These are phyloP conservation scores for Trichopus zeylanicus DNA, from an alignment of 116 monocot genomes.

Conservation along the genomic window DNA sequence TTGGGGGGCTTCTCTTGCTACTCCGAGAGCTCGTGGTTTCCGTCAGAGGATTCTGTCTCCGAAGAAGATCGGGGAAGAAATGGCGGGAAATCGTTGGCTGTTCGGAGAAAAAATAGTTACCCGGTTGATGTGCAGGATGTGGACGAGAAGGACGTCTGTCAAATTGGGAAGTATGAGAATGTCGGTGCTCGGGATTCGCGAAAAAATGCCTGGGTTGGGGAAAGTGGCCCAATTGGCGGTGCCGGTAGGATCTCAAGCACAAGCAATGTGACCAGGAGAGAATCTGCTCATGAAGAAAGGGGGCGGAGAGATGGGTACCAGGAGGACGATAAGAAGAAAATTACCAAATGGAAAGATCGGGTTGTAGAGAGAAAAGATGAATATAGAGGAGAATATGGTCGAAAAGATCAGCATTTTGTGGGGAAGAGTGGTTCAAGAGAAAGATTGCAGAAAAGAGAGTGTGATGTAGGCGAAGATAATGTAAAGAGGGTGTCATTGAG, in stretches of 20 bases:
- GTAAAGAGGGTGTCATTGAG: not conserved
- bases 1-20: slow-evolving; percentile 1
- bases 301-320: not conserved
- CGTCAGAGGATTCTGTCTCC: not conserved
- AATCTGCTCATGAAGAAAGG: not conserved
- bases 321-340: not conserved
- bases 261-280: slow-evolving; percentile 1
- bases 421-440: no score
- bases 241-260: slow-evolving; percentile 13
- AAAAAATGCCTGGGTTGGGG: no score
- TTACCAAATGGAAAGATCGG: no score
- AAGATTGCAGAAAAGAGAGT: not conserved
- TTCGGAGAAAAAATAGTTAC: not conserved
- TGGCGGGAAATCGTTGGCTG: not conserved
- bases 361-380: no score
- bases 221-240: slow-evolving; percentile 11
- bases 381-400: not conserved
- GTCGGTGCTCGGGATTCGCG: no score
- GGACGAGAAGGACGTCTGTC: not conserved
- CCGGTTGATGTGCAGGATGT: not conserved
- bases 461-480: slow-evolving; percentile 1
- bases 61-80: slow-evolving; percentile 3
- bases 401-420: not conserved
- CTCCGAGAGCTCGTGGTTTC: not conserved
- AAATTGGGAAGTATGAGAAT: slow-evolving; percentile 19